Percentiles rank a stretch among this genome's conserved stretches.
Evolutionary conservation across 169 alveolate genomes (phyloP).

Genomic region (Cryptosporidium parvum): DNA sequence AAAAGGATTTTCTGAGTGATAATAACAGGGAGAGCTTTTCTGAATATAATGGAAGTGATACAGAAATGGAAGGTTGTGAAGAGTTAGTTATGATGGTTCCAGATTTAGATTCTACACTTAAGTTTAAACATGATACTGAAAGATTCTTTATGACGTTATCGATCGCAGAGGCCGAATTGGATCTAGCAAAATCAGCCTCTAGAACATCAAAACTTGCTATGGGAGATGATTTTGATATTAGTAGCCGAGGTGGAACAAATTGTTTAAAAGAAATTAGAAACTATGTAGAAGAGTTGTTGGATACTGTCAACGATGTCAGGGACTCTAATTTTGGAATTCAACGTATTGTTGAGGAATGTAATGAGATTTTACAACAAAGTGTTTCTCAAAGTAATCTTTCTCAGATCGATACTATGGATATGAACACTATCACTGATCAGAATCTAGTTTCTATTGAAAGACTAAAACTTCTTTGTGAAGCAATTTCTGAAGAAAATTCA

Average conservation of each 20-base stretch:
- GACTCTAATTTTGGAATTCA: slow-evolving; percentile 33
- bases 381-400: slow-evolving; percentile 11
- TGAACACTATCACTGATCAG: background rate
- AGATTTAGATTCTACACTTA: slow-evolving; percentile 61
- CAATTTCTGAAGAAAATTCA: slow-evolving; percentile 38
- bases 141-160: slow-evolving; percentile 72
- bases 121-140: slow-evolving; percentile 62
- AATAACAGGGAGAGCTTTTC: background rate
- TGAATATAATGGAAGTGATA: background rate
- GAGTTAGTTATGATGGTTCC: slow-evolving; percentile 63
- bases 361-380: slow-evolving; percentile 10
- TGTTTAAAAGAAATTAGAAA: slow-evolving; percentile 52
- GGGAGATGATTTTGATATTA: slow-evolving; percentile 18
- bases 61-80: slow-evolving; percentile 5
- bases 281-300: slow-evolving; percentile 68
- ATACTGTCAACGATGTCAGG: slow-evolving; percentile 50
- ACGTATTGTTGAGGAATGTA: slow-evolving; percentile 42
- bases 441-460: slow-evolving; percentile 12
- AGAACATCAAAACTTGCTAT: slow-evolving; percentile 12
- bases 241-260: slow-evolving; percentile 22
- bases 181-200: slow-evolving; percentile 36
- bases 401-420: slow-evolving; percentile 21
- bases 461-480: slow-evolving; percentile 41
- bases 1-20: background rate
- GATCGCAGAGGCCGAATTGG: slow-evolving; percentile 68